Conservation (phyloP, 2,329 filamentous ascomycete species). For the Colletotrichum neosansevieriae region DNA sequence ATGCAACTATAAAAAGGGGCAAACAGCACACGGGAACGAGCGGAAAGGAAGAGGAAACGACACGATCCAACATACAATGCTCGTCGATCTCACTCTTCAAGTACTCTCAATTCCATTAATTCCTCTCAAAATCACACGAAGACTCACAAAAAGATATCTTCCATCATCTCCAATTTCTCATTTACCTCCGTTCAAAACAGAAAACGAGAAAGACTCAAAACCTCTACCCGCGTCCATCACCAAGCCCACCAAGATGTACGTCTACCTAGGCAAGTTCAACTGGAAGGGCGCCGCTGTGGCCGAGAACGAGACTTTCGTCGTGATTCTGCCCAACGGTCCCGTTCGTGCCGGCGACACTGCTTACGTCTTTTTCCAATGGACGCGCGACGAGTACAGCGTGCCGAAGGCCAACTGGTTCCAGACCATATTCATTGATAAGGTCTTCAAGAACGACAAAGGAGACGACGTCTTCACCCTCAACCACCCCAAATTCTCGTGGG, state of each 20-base stretch:
- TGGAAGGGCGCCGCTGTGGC: background rate
- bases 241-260: conserved; percentile 10
- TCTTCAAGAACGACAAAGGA: conserved; percentile 3
- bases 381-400: background rate
- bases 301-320: conserved; percentile 10
- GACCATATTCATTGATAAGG: background rate
- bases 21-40: background rate
- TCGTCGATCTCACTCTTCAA: background rate
- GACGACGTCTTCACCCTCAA: conserved; percentile 19
- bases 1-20: background rate
- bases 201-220: background rate
- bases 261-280: conserved; percentile 16
- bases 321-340: conserved; percentile 9
- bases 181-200: background rate
- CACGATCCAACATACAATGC: background rate
- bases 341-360: conserved; percentile 17
- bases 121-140: background rate
- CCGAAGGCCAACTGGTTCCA: conserved; percentile 18
- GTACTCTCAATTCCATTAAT: background rate
- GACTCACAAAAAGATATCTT: background rate
- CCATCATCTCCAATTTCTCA: background rate
- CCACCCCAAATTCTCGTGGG: conserved; percentile 1
- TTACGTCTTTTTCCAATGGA: conserved; percentile 25
- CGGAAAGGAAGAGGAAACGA: background rate
- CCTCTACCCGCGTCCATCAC: background rate